A percentile compares a stretch with the other conserved stretches of the same genome.
Evolutionary conservation across 345 rosid genomes (phyloP).

Genomic region (Gossypium anomalum): DNA sequence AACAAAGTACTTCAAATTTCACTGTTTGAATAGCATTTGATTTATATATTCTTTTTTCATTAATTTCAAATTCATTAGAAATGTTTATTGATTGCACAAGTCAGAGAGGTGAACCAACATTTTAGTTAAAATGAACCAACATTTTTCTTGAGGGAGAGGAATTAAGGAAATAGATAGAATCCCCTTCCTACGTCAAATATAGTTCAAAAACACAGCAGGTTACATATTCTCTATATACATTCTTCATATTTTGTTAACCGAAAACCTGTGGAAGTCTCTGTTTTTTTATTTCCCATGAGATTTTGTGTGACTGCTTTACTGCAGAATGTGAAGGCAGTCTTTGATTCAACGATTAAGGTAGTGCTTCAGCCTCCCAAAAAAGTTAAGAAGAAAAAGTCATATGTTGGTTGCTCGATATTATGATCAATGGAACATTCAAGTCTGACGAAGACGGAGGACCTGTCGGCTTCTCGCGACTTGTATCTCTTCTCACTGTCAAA

Average conservation of each 20-base stretch:
- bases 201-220: constrained; percentile 96
- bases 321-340: constrained; percentile 24
- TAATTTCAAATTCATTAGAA: no score
- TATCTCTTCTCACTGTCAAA: not conserved
- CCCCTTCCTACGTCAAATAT: constrained; percentile 86
- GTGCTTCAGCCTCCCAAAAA: constrained; percentile 20
- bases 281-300: not conserved
- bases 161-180: constrained; percentile 73
- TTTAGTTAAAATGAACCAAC: no score
- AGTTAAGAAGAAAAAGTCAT: constrained; percentile 17
- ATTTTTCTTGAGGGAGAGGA: constrained; percentile 76
- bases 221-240: not conserved
- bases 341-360: constrained; percentile 22
- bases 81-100: no score
- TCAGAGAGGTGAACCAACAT: no score
- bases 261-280: constrained; percentile 2
- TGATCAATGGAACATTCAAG: constrained; percentile 7
- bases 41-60: no score
- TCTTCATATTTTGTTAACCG: not conserved
- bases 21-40: no score
- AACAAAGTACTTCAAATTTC: no score
- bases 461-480: constrained; percentile 6
- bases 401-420: constrained; percentile 15
- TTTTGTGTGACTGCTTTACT: not conserved
- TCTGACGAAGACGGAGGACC: not conserved